Evolutionary conservation across 192 early-diverging fungal genomes (phyloP).

Genomic region (Podochytrium sp.): DNA sequence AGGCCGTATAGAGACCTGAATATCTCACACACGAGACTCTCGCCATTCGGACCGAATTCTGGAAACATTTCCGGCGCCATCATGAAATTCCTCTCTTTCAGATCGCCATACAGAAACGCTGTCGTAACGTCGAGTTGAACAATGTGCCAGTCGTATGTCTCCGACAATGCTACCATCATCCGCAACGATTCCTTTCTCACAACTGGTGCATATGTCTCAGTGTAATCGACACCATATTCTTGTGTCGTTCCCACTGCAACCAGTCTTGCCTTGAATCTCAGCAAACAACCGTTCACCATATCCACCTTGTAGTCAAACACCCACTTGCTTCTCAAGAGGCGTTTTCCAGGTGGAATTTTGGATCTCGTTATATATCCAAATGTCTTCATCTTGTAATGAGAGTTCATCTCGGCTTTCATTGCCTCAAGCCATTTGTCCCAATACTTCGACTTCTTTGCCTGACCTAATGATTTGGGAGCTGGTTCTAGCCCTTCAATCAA

Average conservation of each 20-base stretch:
- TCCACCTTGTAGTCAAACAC: conserved; percentile 33
- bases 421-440: neutral
- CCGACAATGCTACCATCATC: conserved; percentile 12
- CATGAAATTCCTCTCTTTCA: conserved; percentile 24
- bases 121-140: neutral
- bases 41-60: neutral
- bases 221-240: conserved; percentile 39
- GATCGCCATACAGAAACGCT: conserved; percentile 16
- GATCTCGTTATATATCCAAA: neutral
- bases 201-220: conserved; percentile 39
- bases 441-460: neutral
- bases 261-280: conserved; percentile 39
- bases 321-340: conserved; percentile 24
- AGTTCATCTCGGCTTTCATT: conserved; percentile 3
- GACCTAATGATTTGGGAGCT: neutral
- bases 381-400: neutral
- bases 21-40: neutral
- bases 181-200: conserved; percentile 9
- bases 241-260: conserved; percentile 42
- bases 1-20: conserved; percentile 4
- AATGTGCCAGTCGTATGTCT: neutral
- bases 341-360: neutral
- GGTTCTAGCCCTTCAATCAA: neutral
- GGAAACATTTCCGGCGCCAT: neutral
- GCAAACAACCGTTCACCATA: conserved; percentile 1